These are phyloP conservation scores for Jatropha podagrica DNA, from an alignment of 441 rosid species.

Conservation along the genomic window DNA sequence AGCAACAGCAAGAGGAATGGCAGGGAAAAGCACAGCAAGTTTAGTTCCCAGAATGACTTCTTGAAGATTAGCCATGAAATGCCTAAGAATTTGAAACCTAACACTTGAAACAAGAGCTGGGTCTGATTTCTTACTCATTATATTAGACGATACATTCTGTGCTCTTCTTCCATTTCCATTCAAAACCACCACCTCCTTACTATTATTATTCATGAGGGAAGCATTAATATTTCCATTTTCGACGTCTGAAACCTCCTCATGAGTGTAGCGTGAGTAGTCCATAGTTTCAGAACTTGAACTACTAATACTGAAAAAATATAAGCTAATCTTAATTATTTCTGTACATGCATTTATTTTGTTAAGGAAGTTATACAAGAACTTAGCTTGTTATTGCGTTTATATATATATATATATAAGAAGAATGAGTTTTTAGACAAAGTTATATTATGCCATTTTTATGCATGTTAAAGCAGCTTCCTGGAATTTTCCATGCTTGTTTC, in stretches of 20 bases:
- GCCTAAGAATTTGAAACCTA: constrained; percentile 37
- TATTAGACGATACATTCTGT: constrained; percentile 39
- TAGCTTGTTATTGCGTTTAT: not conserved
- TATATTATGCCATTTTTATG: not conserved
- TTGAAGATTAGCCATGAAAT: constrained; percentile 59
- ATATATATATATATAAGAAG: no score
- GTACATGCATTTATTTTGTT: no score
- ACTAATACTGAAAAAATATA: no score
- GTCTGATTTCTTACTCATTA: constrained; percentile 65
- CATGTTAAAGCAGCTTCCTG: constrained; percentile 36
- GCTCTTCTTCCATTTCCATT: no score
- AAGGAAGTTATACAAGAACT: not conserved
- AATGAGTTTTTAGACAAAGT: no score
- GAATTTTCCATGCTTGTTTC: constrained; percentile 47
- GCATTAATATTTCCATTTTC: constrained; percentile 30
- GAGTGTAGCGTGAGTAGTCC: not conserved
- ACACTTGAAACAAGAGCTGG: constrained; percentile 46
- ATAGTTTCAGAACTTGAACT: not conserved
- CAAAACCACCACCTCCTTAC: no score
- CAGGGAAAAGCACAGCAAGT: constrained; percentile 69
- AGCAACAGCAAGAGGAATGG: constrained; percentile 66
- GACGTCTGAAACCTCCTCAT: constrained; percentile 28
- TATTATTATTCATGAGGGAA: not conserved
- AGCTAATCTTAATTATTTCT: no score
- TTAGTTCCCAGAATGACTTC: constrained; percentile 80